These are phyloP conservation scores for Colletotrichum aenigma DNA, from an alignment of 2,329 filamentous ascomycete species.

Conservation along the genomic window DNA sequence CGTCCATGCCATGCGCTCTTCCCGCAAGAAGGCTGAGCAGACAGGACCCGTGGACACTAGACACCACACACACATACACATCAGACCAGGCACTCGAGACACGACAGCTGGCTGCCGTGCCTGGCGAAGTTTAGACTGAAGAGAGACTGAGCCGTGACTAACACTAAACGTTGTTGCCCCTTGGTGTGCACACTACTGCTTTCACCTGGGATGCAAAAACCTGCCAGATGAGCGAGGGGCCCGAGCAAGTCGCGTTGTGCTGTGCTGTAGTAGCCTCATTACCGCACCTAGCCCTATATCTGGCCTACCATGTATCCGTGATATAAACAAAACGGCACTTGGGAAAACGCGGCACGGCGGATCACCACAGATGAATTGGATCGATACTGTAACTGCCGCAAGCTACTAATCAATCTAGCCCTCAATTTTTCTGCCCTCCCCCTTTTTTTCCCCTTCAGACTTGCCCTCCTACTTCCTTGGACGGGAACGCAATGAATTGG, in stretches of 20 bases:
- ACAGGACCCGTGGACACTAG: background rate
- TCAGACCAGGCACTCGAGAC: slow-evolving; percentile 7
- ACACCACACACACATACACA: background rate
- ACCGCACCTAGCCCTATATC: background rate
- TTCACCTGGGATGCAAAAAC: background rate
- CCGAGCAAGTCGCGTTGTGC: background rate
- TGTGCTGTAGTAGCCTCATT: background rate
- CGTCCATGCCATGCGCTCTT: slow-evolving; percentile 3
- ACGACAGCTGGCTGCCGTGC: background rate
- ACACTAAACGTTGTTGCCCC: background rate
- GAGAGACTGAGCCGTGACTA: background rate
- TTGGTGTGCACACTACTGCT: background rate
- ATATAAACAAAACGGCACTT: slow-evolving; percentile 1
- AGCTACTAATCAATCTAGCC: background rate
- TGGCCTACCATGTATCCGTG: background rate
- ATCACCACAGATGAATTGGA: background rate
- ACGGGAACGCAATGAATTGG: background rate
- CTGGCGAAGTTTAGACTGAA: background rate
- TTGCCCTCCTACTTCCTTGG: background rate
- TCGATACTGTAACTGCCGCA: background rate
- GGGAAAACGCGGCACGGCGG: background rate
- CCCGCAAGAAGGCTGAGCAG: background rate
- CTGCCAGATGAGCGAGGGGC: background rate
- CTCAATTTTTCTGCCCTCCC: background rate
- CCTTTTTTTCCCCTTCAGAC: background rate